Base-by-base conservation (phyloP, 2,329 filamentous ascomycete genomes). In the Grosmannia clavigera region DNA sequence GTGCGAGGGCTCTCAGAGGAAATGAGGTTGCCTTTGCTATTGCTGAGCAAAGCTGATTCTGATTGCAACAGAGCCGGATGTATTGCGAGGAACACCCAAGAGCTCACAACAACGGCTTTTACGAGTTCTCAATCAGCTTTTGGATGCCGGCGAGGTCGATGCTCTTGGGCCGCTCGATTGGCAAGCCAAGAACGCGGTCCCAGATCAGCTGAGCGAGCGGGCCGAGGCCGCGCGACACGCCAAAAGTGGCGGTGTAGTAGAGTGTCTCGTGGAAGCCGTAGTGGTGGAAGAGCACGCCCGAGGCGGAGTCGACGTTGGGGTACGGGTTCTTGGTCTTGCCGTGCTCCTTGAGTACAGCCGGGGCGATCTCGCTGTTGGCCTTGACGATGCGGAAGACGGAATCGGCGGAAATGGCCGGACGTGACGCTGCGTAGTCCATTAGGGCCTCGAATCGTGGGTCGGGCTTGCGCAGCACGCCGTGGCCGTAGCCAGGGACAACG, bases 271-370 rank as follows among this genome's bases (percentile, higher is more conserved):
- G 87, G 84, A 99, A 96, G 61, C 92, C 94, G 72, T 96, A 99
- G 78, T 97, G 91, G 75, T 97, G 87, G 84, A 99, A 97, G 56
- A 99, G 81, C 6, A 97, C 92, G 65, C 94, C 94, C 0, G 91
- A 96, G 64, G 84, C 87, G 55, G 88, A 91, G 74, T 99, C 94
- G 63, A 99, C 94, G 72, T 99, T 99, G 65, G 94, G 94, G 76
- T 92, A 95, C 2, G 94, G 91, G 77, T 96, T 96, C 81, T 95
- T 95, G 66, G 91, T 96, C 86, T 96, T 97, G 74, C 94, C 94
- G 71, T 99, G 94, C 77, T 96, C 85, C 68, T 84, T 94, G 67
- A 99, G 80, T 25, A 99, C 94, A 58, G 84, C 82, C 19, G 94
- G 94, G 0, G 94, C 94, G 64, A 99, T 87, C 69, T 91, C 87